phyloP scores from a whole-genome alignment of 441 rosid genomes.

The Populus hybrid region DNA sequence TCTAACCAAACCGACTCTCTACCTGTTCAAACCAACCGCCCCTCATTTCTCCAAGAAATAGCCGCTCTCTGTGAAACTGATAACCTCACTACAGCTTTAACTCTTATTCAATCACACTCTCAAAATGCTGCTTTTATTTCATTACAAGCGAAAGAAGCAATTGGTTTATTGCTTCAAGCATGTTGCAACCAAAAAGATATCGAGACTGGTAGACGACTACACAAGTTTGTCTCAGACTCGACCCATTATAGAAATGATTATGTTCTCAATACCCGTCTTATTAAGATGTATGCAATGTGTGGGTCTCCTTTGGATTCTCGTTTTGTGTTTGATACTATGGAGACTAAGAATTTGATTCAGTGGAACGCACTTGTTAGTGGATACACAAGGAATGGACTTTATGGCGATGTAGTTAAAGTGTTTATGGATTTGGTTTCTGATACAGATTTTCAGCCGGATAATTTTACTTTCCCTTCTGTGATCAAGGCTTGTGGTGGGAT shows the following conservation, averaged over 20 bases:
- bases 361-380: conserved; percentile 76
- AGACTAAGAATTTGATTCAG: conserved; percentile 49
- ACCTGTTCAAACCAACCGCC: conserved; percentile 10
- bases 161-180: conserved; percentile 49
- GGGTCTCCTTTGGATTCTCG: conserved; percentile 50
- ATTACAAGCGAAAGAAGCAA: conserved; percentile 40
- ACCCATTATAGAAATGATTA: conserved; percentile 35
- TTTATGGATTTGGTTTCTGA: conserved; percentile 44
- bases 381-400: conserved; percentile 50
- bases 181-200: conserved; percentile 44
- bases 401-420: conserved; percentile 35
- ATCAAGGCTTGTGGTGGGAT: conserved; percentile 59
- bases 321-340: conserved; percentile 38
- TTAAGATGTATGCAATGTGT: conserved; percentile 59
- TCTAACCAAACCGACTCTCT: conserved; percentile 16
- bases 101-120: conserved; percentile 21
- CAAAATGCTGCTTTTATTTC: conserved; percentile 22
- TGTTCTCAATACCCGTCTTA: conserved; percentile 48
- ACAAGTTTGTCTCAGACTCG: conserved; percentile 40
- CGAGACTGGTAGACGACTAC: conserved; percentile 43
- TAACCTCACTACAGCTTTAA: conserved; percentile 38
- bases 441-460: conserved; percentile 45
- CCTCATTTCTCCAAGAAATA: conserved; percentile 31
- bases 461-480: conserved; percentile 66
- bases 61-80: conserved; percentile 38